A percentile compares a stretch with the other conserved stretches of the same genome.
phyloP scores from a whole-genome alignment of 768 basidiomycete species.

The Dacryopinax spathularia region DNA sequence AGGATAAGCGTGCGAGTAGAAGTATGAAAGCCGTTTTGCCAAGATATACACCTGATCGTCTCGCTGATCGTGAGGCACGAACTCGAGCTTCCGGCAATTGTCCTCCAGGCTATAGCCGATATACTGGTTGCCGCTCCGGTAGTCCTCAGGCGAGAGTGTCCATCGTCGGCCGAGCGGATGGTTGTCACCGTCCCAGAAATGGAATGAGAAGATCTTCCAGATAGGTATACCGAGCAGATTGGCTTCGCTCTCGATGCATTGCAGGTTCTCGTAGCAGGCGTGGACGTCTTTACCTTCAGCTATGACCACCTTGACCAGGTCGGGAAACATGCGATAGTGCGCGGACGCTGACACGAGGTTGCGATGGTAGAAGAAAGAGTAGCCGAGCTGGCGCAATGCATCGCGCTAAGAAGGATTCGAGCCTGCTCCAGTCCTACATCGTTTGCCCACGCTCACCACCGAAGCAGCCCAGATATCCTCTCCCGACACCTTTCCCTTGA shows the following conservation, averaged over 20 bases:
- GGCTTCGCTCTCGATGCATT: background rate
- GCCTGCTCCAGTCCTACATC: background rate
- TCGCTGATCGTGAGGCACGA: conserved; percentile 1
- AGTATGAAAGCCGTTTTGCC: conserved; percentile 8
- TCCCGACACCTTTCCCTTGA: background rate
- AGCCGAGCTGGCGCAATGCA: background rate
- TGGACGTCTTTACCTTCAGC: background rate
- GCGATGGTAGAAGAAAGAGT: background rate
- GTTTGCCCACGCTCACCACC: background rate
- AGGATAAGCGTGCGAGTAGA: background rate
- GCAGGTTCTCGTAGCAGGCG: background rate
- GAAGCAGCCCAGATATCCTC: background rate
- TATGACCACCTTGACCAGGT: background rate
- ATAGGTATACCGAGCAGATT: background rate
- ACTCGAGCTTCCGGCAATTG: background rate
- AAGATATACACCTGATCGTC: conserved; percentile 7
- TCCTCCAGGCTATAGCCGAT: conserved; percentile 9
- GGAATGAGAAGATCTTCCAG: background rate
- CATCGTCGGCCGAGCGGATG: conserved; percentile 4
- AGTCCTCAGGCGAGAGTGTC: conserved; percentile 10
- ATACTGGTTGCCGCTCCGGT: conserved; percentile 5
- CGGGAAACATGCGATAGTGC: background rate
- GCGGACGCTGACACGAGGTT: background rate
- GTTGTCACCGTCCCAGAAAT: background rate
- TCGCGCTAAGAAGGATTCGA: background rate